These are phyloP conservation scores for Phycomyces blakesleeanus DNA, from an alignment of 192 early-diverging fungal species.

Conservation along the genomic window DNA sequence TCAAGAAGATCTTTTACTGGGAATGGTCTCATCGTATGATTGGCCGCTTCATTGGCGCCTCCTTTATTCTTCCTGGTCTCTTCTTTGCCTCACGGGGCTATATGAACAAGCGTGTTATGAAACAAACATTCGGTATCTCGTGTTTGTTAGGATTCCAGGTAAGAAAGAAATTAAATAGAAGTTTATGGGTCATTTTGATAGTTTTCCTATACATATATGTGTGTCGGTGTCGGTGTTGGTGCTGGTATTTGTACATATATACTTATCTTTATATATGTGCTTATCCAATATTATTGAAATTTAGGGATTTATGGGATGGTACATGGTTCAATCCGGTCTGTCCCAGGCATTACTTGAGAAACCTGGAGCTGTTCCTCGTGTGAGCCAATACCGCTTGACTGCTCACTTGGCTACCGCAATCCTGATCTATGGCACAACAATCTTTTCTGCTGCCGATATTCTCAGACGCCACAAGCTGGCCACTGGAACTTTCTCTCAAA, in stretches of 20 bases:
- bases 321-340: conserved; percentile 95
- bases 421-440: conserved; percentile 75
- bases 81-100: conserved; percentile 82
- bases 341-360: conserved; percentile 73
- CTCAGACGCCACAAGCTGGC: conserved; percentile 65
- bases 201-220: too few relatives aligned
- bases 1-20: conserved; percentile 97
- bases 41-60: conserved; percentile 87
- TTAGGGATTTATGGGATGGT: conserved; percentile 95
- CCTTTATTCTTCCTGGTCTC: conserved; percentile 80
- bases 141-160: conserved; percentile 70
- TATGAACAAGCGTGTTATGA: conserved; percentile 63
- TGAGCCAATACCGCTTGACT: conserved; percentile 90
- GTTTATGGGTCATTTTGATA: too few relatives aligned
- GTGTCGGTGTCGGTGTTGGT: too few relatives aligned
- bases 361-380: conserved; percentile 80
- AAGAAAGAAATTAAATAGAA: too few relatives aligned
- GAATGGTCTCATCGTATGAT: conserved; percentile 97
- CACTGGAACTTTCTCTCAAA: conserved; percentile 40
- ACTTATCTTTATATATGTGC: neutral
- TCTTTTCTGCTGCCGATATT: conserved; percentile 77
- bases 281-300: conserved; percentile 3
- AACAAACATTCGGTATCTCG: conserved; percentile 59
- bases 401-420: conserved; percentile 89
- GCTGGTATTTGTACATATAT: neutral